Conservation (phyloP, 345 rosid genomes). For the Brassica nigra region DNA sequence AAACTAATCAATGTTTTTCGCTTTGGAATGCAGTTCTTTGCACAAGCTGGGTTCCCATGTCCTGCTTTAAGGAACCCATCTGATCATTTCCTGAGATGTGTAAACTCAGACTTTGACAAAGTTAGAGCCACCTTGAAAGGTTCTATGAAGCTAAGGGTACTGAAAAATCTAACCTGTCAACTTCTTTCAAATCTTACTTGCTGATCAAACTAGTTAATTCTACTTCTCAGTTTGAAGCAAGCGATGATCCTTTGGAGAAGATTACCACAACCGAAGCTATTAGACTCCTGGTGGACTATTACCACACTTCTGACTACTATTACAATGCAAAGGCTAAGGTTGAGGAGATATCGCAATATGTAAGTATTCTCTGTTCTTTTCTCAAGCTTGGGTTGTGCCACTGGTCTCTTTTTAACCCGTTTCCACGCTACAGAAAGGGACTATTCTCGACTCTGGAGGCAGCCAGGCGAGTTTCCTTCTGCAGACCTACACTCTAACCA, state of each 20-base stretch:
- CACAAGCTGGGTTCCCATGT: conserved; percentile 95
- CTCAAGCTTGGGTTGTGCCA: conserved; percentile 4
- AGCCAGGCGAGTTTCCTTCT: conserved; percentile 93
- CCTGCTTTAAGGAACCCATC: conserved; percentile 95
- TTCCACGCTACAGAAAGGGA: conserved; percentile 66
- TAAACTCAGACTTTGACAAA: conserved; percentile 94
- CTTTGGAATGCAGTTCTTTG: conserved; percentile 68
- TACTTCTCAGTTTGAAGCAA: conserved; percentile 56
- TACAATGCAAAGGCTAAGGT: conserved; percentile 68
- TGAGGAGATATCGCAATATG: conserved; percentile 82
- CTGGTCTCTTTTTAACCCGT: not conserved
- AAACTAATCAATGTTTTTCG: not conserved
- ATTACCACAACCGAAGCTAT: conserved; percentile 88
- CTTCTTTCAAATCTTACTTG: not conserved
- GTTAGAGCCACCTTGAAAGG: conserved; percentile 93
- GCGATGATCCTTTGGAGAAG: conserved; percentile 83
- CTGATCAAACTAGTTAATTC: conserved; percentile 19
- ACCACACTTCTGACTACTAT: conserved; percentile 66
- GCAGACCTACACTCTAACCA: conserved; percentile 80
- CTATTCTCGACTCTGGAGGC: conserved; percentile 87
- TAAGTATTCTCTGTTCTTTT: conserved; percentile 45
- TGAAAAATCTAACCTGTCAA: not conserved
- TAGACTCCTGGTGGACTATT: conserved; percentile 58
- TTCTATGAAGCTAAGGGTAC: conserved; percentile 85
- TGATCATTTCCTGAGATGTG: conserved; percentile 91